Evolutionary conservation across 768 basidiomycete species (phyloP).

Genomic region (Boletus edulis): DNA sequence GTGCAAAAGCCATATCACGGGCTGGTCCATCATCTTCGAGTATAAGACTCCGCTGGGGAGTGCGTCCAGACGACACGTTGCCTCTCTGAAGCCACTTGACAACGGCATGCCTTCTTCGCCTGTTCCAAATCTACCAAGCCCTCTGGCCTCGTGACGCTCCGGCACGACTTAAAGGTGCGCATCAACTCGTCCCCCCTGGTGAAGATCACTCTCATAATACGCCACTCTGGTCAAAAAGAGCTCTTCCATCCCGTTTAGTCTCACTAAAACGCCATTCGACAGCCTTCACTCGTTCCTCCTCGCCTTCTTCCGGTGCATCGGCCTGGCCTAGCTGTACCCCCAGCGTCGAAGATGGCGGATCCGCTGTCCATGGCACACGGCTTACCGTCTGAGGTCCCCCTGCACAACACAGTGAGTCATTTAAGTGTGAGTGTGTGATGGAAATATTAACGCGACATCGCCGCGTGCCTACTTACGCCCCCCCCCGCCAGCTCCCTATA

Average conservation of each 20-base stretch:
- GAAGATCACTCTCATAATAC: slow-evolving; percentile 29
- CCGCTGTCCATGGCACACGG: slow-evolving; percentile 11
- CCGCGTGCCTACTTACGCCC: neutral
- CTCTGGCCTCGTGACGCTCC: slow-evolving; percentile 28
- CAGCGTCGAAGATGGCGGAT: slow-evolving; percentile 20
- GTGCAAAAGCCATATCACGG: slow-evolving; percentile 18
- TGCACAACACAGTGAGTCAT: slow-evolving; percentile 14
- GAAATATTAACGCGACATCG: slow-evolving; percentile 7
- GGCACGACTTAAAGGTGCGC: slow-evolving; percentile 30
- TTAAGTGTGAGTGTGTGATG: neutral
- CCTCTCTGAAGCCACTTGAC: slow-evolving; percentile 19
- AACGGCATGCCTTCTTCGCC: too few relatives aligned
- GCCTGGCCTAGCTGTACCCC: slow-evolving; percentile 10
- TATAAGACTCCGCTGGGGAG: slow-evolving; percentile 20
- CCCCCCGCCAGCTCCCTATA: slow-evolving; percentile 20
- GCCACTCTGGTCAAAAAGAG: slow-evolving; percentile 29
- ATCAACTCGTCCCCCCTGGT: too few relatives aligned
- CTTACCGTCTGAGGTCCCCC: neutral
- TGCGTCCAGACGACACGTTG: slow-evolving; percentile 13
- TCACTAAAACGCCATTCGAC: slow-evolving; percentile 28
- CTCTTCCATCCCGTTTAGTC: slow-evolving; percentile 19
- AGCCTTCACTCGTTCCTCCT: slow-evolving; percentile 19
- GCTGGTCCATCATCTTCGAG: slow-evolving; percentile 9
- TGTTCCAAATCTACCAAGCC: slow-evolving; percentile 25
- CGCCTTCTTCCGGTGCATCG: slow-evolving; percentile 14